phyloP scores from a whole-genome alignment of 2,329 filamentous ascomycete species.

The Ophiocordyceps australis region DNA sequence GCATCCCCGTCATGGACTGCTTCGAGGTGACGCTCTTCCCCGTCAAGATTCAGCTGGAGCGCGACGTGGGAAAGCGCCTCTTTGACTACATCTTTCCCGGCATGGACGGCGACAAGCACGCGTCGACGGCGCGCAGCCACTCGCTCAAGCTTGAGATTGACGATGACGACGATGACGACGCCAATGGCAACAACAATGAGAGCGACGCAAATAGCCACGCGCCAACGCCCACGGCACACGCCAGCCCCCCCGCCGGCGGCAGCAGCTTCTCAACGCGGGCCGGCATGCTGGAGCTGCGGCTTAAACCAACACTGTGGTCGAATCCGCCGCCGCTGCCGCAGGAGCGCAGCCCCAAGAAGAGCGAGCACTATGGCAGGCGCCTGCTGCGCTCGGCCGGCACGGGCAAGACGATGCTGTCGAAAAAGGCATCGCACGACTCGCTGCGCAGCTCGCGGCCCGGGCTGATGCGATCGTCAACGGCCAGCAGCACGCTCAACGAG shows the following conservation, averaged over 20 bases:
- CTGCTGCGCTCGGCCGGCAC: conserved; percentile 27
- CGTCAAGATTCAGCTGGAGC: conserved; percentile 83
- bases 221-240: conserved; percentile 21
- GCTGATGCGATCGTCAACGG: conserved; percentile 26
- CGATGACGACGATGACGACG: conserved; percentile 9
- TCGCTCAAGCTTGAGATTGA: conserved; percentile 43
- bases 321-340: conserved; percentile 18
- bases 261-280: conserved; percentile 45
- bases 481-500: conserved; percentile 16
- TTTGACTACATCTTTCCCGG: conserved; percentile 97
- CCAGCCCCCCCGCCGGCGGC: conserved; percentile 26
- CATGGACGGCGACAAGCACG: conserved; percentile 36
- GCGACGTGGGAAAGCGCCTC: conserved; percentile 76
- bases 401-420: conserved; percentile 21
- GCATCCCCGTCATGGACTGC: conserved; percentile 91
- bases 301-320: conserved; percentile 64
- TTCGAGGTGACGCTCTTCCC: conserved; percentile 92
- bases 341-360: conserved; percentile 22
- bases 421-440: conserved; percentile 40
- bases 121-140: conserved; percentile 28
- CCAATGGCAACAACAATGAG: conserved; percentile 27
- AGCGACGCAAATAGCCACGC: conserved; percentile 21
- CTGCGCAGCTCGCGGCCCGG: conserved; percentile 24
- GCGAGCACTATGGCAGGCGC: conserved; percentile 30
- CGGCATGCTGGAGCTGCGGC: conserved; percentile 62